These are phyloP conservation scores for Verticillium alfalfae DNA, from an alignment of 2,329 filamentous ascomycete species.

Conservation along the genomic window DNA sequence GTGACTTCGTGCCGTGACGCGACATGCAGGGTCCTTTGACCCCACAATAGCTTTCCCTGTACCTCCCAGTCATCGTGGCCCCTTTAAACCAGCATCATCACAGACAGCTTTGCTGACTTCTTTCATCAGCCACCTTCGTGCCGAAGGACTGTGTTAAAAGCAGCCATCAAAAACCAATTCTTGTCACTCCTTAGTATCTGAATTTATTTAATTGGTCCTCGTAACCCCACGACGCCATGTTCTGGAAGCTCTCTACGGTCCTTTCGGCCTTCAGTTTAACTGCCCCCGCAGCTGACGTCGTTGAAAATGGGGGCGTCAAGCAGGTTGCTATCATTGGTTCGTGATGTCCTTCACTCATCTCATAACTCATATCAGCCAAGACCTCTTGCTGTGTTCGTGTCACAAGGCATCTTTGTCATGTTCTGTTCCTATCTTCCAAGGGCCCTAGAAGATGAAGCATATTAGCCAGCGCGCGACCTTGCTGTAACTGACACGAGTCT, in stretches of 20 bases:
- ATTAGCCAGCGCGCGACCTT: not conserved
- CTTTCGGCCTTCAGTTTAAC: constrained; percentile 13
- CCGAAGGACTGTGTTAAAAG: not conserved
- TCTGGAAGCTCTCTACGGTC: constrained; percentile 12
- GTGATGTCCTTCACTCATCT: constrained; percentile 1
- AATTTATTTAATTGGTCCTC: not conserved
- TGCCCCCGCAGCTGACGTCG: constrained; percentile 7
- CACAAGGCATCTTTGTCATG: too few species aligned
- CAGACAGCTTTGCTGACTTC: not conserved
- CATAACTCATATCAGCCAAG: too few species aligned
- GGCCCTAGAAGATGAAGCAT: too few species aligned
- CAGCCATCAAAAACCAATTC: not conserved
- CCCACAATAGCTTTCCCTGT: not conserved
- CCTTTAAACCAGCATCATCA: not conserved
- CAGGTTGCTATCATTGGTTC: constrained; percentile 22
- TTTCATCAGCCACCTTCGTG: not conserved
- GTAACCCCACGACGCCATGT: not conserved
- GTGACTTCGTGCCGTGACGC: not conserved
- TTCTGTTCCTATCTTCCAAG: too few species aligned
- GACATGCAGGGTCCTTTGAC: not conserved
- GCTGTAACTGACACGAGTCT: not conserved
- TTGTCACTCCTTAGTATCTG: not conserved
- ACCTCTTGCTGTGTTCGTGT: too few species aligned
- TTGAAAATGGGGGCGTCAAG: constrained; percentile 5
- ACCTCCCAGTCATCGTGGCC: not conserved